A percentile compares a stretch with the other conserved stretches of the same genome.
phyloP scores from a whole-genome alignment of 1,139 yeast genomes.

The Debaryomyces singareniensis region DNA sequence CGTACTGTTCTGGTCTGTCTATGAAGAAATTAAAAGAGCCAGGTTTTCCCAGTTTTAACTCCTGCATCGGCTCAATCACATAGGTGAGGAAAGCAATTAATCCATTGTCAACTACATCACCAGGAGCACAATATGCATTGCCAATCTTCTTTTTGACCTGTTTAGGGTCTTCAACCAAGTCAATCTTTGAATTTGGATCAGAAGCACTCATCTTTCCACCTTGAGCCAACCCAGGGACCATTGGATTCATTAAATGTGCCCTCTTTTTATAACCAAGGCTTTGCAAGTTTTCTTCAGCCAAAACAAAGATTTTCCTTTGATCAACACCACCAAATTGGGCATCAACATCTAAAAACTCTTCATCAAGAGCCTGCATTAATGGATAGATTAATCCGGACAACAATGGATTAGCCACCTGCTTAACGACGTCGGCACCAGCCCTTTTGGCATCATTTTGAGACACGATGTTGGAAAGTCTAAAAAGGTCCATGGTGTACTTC shows the following conservation, averaged over 20 bases:
- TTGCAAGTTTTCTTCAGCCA: constrained; percentile 92
- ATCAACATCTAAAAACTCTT: constrained; percentile 81
- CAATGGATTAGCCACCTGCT: constrained; percentile 91
- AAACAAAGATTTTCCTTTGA: constrained; percentile 94
- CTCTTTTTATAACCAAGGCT: constrained; percentile 90
- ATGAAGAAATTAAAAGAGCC: constrained; percentile 60
- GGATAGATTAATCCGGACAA: constrained; percentile 95
- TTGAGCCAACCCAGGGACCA: constrained; percentile 96
- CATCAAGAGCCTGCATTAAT: constrained; percentile 97
- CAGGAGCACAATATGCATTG: constrained; percentile 94
- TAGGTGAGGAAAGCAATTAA: constrained; percentile 77
- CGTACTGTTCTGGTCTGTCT: constrained; percentile 93
- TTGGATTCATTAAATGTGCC: constrained; percentile 96
- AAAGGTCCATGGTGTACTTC: constrained; percentile 82
- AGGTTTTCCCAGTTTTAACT: constrained; percentile 51
- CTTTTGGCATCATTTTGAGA: constrained; percentile 96
- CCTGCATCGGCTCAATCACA: constrained; percentile 83
- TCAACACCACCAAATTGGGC: constrained; percentile 99
- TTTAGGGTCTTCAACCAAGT: constrained; percentile 83
- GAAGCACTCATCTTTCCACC: constrained; percentile 99
- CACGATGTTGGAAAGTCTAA: constrained; percentile 73
- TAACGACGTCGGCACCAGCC: constrained; percentile 99
- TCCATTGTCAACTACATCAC: constrained; percentile 88
- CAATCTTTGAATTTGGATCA: constrained; percentile 96
- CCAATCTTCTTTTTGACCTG: constrained; percentile 82